Base-by-base conservation (phyloP, 306 rosid genomes). In the Dalbergia oliveri region DNA sequence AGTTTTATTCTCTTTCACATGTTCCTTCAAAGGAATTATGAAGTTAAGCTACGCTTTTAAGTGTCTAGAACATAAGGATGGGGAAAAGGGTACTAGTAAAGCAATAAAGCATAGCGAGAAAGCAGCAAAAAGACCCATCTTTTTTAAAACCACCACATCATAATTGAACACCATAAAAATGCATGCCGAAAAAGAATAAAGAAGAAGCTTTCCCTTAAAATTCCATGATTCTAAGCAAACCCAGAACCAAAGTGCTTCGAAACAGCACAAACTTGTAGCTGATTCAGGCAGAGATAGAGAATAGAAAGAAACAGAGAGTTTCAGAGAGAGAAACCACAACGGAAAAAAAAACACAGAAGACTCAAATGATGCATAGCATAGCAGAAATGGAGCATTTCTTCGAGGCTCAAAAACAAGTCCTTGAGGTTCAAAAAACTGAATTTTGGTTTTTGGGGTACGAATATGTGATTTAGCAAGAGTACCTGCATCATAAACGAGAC, bases 401-500 rank as follows among this genome's bases (percentile, higher is more conserved):
- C 11, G 51, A 45, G 51, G 51, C 14, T 35, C 39, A 35, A 35
- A 56, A 44, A 66, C 69, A 67, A 59, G 58, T 41, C 65, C 51
- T 44, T 56, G 16, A 43, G 83, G 62, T 65, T 75, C 45, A 56
- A 10, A 75, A 16, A 44, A 21, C 6, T 61, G 60, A 23, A 23
- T 19, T 54, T 23, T 64, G 39, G 41, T 4, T 37, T 37, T 37
- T 43, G 47, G 41, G 41, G 41, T 43, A 43, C 8, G 11, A 43
- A 43, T 8, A 43, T 43, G 10, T 43, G 47, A 43, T 43, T 11
- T 43, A 9, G 47, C 47, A 9, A 43, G 13, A 50, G 57, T 74
- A 92, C 98, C 98, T 88, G 97, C 92, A 79, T 94, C 97, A 84
- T 91, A 89, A 76, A 94, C 97, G 33, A 94, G 92, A 83, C 97